Base-by-base conservation (phyloP, 1,284 basidiomycete genomes). In the Malassezia nana region DNA sequence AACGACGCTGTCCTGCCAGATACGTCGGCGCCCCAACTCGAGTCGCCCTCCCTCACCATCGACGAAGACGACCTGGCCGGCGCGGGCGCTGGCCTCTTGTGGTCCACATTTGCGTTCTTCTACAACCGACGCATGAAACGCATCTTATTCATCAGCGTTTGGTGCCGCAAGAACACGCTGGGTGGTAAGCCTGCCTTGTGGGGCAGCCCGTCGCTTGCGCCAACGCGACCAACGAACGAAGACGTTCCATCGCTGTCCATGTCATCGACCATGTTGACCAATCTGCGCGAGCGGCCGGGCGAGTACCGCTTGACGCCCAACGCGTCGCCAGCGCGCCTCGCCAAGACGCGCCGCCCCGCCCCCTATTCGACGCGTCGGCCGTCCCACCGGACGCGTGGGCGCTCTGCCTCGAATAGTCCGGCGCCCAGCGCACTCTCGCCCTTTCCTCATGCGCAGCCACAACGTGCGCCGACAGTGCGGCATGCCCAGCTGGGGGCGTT, bases 81-180 rank as follows among this genome's bases (percentile, higher is more conserved):
- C 62, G 68, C 70, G 13, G 89, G 89, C 43, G 66, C 66, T n/a
- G 86, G 89, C 4, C 78, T 96, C 54, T 79, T 96, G 6, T 96
- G 91, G 92, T 89, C 87, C 30, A 90, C 88, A 13, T 89, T 95
- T 74, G 94, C 89, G 82, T 95, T 98, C 78, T 94, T 98, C 79
- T 80, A 91, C 73, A 94, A 91, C 78, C 82, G 85, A 72, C 92
- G 89, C 67, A 76, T 77, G 62, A 96, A 94, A 78, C 83, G 92
- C 18, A 84, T 98, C 65, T 76, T 98, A 46, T 96, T 94, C 75
- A 82, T 95, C 56, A 87, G 88, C 0, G 83, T 89, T 6, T 95
- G 89, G 88, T 87, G 89, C n/a, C 81, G 85, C 32, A 84, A 86
- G 49, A 81, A 80, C 32, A 35, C 63, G 25, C 58, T 58, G 20